Evolutionary conservation across 2,329 filamentous ascomycete genomes (phyloP).

Genomic region (Ophiostoma angusticollis): DNA sequence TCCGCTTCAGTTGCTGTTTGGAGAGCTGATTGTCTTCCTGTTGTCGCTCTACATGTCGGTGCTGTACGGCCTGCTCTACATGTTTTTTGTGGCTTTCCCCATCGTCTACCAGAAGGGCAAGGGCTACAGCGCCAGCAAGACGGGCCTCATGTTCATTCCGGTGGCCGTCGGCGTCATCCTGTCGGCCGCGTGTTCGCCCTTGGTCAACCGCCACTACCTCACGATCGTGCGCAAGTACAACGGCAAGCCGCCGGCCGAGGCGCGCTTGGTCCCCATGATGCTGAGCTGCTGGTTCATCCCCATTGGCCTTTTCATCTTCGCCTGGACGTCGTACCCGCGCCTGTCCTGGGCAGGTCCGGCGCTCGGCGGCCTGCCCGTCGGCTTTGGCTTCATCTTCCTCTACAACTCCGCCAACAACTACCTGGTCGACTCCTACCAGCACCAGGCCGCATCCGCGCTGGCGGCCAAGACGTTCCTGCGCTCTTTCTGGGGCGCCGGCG

Average conservation of each 20-base stretch:
- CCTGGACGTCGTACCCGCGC: conserved; percentile 48
- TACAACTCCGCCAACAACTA: conserved; percentile 73
- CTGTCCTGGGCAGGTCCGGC: conserved; percentile 60
- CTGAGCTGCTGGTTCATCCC: conserved; percentile 58
- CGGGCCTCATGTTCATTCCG: conserved; percentile 80
- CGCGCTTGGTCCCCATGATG: conserved; percentile 75
- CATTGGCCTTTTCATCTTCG: conserved; percentile 35
- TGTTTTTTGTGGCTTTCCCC: conserved; percentile 62
- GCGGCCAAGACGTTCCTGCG: conserved; percentile 72
- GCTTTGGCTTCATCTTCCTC: conserved; percentile 73
- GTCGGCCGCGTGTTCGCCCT: conserved; percentile 53
- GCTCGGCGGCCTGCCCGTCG: conserved; percentile 58
- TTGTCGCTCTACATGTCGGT: conserved; percentile 79
- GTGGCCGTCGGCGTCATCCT: conserved; percentile 57
- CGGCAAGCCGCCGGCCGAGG: conserved; percentile 64
- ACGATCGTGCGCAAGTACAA: conserved; percentile 47
- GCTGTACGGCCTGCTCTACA: conserved; percentile 60
- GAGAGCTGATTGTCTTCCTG: conserved; percentile 73
- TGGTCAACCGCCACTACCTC: conserved; percentile 75
- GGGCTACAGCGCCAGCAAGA: conserved; percentile 59
- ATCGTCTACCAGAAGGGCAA: conserved; percentile 69
- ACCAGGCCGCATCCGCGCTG: conserved; percentile 67
- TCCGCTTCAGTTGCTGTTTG: conserved; percentile 75
- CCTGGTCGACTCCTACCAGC: conserved; percentile 49
- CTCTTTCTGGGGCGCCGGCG: conserved; percentile 65